Conservation (phyloP, 345 rosid genomes). For the Populus euphratica region DNA sequence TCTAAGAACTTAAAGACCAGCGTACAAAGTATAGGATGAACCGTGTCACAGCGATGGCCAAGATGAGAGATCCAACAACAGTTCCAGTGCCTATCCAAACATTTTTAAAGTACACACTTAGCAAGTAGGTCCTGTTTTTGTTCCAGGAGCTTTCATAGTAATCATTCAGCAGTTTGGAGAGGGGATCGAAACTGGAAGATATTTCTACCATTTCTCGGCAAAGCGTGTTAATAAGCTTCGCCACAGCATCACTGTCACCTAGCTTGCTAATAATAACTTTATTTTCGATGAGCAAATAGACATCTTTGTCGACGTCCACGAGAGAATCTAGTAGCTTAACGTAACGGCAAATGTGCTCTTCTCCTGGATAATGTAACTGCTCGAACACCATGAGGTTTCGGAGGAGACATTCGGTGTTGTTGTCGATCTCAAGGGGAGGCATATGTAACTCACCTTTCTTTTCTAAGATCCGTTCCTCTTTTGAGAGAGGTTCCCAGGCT, state of each 20-base stretch:
- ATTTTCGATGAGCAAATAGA: not conserved
- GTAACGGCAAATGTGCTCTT: not conserved
- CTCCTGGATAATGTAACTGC: not conserved
- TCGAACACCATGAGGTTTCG: not conserved
- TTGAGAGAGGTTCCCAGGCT: no score
- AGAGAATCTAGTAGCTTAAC: not conserved
- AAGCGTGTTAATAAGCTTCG: not conserved
- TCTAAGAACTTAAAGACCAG: no score
- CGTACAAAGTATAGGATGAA: not conserved
- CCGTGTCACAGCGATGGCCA: not conserved
- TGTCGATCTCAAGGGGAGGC: no score
- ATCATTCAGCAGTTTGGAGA: not conserved
- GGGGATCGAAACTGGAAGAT: not conserved
- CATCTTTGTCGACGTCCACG: not conserved
- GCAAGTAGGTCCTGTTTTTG: not conserved
- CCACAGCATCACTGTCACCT: not conserved
- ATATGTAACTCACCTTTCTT: no score
- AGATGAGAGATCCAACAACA: not conserved
- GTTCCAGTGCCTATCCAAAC: constrained; percentile 2
- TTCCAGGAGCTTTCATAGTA: not conserved
- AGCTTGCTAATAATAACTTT: not conserved
- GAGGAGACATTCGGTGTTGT: no score
- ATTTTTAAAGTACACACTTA: not conserved
- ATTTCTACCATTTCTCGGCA: not conserved
- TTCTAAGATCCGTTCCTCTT: no score